Conservation (phyloP, 768 basidiomycete species). For the Lepiota brunneoincarnata region DNA sequence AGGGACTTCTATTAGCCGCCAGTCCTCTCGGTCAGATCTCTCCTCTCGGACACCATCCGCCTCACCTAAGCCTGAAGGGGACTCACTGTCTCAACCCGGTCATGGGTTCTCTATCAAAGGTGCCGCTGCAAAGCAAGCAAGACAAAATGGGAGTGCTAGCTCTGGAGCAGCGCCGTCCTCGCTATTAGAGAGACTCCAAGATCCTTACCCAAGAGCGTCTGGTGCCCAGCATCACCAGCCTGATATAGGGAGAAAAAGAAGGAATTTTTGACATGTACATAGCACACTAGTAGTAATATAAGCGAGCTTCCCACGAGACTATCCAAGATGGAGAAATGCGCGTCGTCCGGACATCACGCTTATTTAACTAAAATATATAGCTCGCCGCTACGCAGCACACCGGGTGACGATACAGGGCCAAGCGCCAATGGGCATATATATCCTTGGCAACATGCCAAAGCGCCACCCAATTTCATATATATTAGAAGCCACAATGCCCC, state of each 20-base stretch:
- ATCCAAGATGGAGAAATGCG: not conserved
- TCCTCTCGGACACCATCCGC: not conserved
- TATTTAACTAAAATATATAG: no score
- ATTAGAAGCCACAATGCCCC: no score
- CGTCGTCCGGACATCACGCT: no score
- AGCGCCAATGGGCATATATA: not conserved
- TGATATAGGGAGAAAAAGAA: slow-evolving; percentile 7
- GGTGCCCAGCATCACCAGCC: not conserved
- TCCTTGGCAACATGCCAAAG: slow-evolving; percentile 3
- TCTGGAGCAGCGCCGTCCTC: slow-evolving; percentile 5
- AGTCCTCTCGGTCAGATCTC: slow-evolving; percentile 8
- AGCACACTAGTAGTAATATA: not conserved
- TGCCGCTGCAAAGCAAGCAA: slow-evolving; percentile 12
- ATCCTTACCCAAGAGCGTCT: not conserved
- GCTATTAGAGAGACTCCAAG: slow-evolving; percentile 16
- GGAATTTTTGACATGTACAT: slow-evolving; percentile 5
- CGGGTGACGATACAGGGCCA: not conserved
- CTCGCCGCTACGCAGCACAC: no score
- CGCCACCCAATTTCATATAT: not conserved
- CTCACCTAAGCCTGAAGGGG: slow-evolving; percentile 1
- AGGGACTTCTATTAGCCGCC: slow-evolving; percentile 5
- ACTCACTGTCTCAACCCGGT: not conserved
- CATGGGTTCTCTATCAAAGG: slow-evolving; percentile 18
- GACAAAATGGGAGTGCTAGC: not conserved
- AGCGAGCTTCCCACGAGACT: no score